These are phyloP conservation scores for Geosmithia morbida DNA, from an alignment of 2,329 filamentous ascomycete species.

Conservation along the genomic window DNA sequence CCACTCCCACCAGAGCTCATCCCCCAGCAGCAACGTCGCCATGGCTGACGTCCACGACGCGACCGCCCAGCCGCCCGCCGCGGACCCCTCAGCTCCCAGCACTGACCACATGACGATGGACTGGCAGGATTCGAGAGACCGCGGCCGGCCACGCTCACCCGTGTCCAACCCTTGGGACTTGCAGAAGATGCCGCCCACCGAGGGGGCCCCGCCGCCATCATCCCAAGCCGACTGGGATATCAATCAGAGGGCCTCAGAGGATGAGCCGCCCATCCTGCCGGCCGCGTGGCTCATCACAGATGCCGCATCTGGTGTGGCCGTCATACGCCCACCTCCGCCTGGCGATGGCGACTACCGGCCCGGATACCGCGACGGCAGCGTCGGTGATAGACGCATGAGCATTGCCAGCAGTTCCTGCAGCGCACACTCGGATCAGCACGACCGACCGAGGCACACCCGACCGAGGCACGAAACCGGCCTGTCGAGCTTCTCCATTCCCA, in stretches of 20 bases:
- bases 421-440: neutral
- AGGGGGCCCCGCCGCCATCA: slow-evolving; percentile 5
- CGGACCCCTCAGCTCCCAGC: slow-evolving; percentile 7
- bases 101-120: slow-evolving; percentile 3
- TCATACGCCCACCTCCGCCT: neutral
- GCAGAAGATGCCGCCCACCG: slow-evolving; percentile 14
- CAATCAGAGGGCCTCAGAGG: neutral
- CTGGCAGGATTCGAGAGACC: neutral
- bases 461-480: neutral
- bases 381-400: neutral
- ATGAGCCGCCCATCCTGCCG: slow-evolving; percentile 3
- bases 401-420: neutral
- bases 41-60: slow-evolving; percentile 12
- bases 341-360: neutral
- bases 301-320: neutral
- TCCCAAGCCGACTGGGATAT: slow-evolving; percentile 5
- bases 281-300: neutral
- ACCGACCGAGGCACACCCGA: neutral
- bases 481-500: slow-evolving; percentile 1
- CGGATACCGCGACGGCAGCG: too few species aligned
- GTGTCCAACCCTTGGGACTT: slow-evolving; percentile 28
- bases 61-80: slow-evolving; percentile 12
- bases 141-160: slow-evolving; percentile 18
- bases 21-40: slow-evolving; percentile 2
- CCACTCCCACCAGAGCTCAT: neutral